Evolutionary conservation across 805 yeast genomes (phyloP), one percentile per base, ranked within the genome.

Genomic region (Wickerhamiella musiphila): DNA sequence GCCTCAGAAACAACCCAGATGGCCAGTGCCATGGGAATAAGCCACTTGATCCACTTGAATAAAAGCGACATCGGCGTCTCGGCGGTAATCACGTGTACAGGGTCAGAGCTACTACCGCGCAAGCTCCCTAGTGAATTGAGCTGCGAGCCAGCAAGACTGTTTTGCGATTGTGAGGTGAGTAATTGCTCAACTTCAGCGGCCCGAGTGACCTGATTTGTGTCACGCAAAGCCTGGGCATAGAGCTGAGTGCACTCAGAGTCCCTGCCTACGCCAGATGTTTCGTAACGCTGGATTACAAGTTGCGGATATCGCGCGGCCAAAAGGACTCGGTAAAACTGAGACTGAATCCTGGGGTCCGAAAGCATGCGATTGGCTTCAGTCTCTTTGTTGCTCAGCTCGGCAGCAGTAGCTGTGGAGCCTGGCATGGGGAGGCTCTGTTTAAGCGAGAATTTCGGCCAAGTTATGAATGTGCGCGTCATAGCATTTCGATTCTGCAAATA

Each of bases 251-350:
- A 78, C 40, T 78, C 92, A 2, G 70, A 65, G 35, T 78, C 73
- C 9, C 75, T 60, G 7, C 93, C 90, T 34, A 90, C 79, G n/a
- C 94, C 94, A 0, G 90, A 78, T 6, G 92, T 78, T 53, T 92
- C 96, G 52, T 69, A 92, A 37, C 99, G 68, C 35, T 90, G 76
- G n/a, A 86, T 82, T 5, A 90, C 94, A 34, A 86, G 75, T 46
- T 83, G 93, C n/a, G 98, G 96, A 51, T 82, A 90, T 56, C 79
- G 78, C 34, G 86, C 67, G 36, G 68, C 68, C 41, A 90, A 54
- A 29, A 90, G 60, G 10, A 71, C 63, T 39, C 68, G 66, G 58
- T 90, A 90, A 47, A 90, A 86, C 35, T 70, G 74, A 2, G 92
- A 84, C 57, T 90, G 99, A 5, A 68, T 61, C 4, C 51, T 57